Evolutionary conservation across 2,329 filamentous ascomycete species (phyloP).

Genomic region (Penicillium paneum): DNA sequence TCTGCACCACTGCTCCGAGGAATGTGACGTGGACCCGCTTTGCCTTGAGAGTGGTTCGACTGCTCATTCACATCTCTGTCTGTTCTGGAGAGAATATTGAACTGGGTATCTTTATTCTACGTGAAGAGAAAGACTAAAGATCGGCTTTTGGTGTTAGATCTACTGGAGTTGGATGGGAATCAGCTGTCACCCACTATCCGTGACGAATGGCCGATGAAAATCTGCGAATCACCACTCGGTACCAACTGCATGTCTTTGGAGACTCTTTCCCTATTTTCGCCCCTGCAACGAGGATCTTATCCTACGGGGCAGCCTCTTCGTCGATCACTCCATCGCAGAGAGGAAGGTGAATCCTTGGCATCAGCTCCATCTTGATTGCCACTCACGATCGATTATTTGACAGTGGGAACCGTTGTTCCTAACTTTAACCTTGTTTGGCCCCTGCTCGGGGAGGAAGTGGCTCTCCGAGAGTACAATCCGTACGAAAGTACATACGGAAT

Average conservation of each 20-base stretch:
- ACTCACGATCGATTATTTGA: neutral
- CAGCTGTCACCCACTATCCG: neutral
- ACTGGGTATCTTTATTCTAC: neutral
- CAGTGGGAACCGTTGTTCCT: neutral
- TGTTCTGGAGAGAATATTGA: neutral
- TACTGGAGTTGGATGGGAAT: neutral
- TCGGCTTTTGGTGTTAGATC: neutral
- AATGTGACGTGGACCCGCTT: slow-evolving; percentile 6
- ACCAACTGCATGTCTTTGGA: neutral
- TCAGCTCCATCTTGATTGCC: neutral
- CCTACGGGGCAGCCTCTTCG: neutral
- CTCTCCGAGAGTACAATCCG: neutral
- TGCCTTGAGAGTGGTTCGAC: neutral
- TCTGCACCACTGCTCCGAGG: neutral
- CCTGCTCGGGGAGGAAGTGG: neutral
- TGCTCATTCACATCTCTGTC: neutral
- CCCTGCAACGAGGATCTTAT: neutral
- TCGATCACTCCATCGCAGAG: neutral
- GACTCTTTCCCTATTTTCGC: neutral
- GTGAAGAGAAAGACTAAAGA: neutral
- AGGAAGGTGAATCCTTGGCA: neutral
- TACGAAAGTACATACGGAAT: neutral
- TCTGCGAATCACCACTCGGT: neutral
- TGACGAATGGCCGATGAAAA: neutral
- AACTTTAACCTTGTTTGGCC: neutral